Base-by-base conservation (phyloP, 2,329 filamentous ascomycete genomes). In the Microcyclosporella mali region DNA sequence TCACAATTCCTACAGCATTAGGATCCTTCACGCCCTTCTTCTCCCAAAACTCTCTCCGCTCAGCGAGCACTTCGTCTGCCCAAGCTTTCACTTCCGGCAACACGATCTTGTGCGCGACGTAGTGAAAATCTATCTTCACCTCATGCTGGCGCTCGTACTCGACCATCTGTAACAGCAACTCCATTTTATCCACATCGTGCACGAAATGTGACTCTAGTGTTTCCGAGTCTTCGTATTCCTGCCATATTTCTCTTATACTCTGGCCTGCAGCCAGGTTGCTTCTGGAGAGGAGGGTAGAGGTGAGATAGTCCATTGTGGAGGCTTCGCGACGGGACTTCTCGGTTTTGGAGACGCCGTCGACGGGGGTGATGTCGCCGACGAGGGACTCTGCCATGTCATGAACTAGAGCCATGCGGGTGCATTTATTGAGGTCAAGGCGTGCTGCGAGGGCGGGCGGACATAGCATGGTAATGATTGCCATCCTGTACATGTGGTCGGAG, bases 361-460 rank as follows among this genome's bases (percentile, higher is more conserved):
- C 82, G 0, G 92, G 92, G 0, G 92, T 98, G 62, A 98, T 95
- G 70, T 98, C 92, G 45, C 92, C 92, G 12, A 98, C 92, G 1
- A 98, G 73, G 3, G 85, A 76, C 67, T 98, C 92, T 9, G 92
- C 92, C 88, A 98, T 95, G 69, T 98, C 92, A 71, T 98, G 92
- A 33, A 98, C 73, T 27, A 98, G 76, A 18, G 88, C 90, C 89
- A 98, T 95, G 69, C 87, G 87, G 57, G 88, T 90, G 73, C 92
- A 98, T 56, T 82, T 83, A 18, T 77, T 68, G 30, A 95, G 75
- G 62, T 97, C 84, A 59, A 97, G 73, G 30, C 77, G 77, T 0
- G 79, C 68, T 2, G 81, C 74, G 9, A 95, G 78, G 1, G 83
- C 69, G 0, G 85, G 75, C 1, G 92, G 90, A 2, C 88, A 88